Base-by-base conservation (phyloP, 2,329 filamentous ascomycete genomes). In the Sclerotinia glacialis region DNA sequence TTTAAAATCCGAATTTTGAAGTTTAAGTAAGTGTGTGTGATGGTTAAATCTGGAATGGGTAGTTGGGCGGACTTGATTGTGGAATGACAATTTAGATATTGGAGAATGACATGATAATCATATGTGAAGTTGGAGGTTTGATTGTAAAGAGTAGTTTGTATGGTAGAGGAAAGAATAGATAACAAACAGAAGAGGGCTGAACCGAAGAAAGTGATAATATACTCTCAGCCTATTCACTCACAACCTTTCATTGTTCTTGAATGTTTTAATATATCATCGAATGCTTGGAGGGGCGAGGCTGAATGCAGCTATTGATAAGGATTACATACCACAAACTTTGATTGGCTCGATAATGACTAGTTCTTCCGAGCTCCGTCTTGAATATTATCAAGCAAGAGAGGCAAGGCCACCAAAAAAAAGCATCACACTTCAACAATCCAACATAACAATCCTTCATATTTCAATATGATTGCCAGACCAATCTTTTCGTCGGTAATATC, bases 391-490 rank as follows among this genome's bases (percentile, higher is more conserved):
- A 50, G 9, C 49, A 64, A 58, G n/a, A 65, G n/a, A 65, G 28
- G 23, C 23, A 65, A 65, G 54, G 42, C 54, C 23, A 61, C 23
- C 18, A 26, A 16, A 61, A 59, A 62, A 62, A 58, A 54, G 42
- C 23, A 67, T 50, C 44, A 66, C 56, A 56, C 26, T 47, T 40
- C 53, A 34, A 40, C 18, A 52, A 34, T 42, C 28, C 26, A 47
- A 8, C 46, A 52, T 34, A 61, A 44, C 40, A 67, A 42, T 31
- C 64, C 31, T 64, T 40, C 23, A 60, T 44, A 47, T 49, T 37
- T 49, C 40, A 71, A 70, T 31, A 76, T 76, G 74, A 69, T 75
- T 58, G 65, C 71, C 53, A 70, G 74, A 70, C 72, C 73, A 46
- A 54, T 74, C 37, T 59, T 76, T 54, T 72, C 74, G 56, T 74